phyloP scores from a whole-genome alignment of 345 rosid genomes.

The Brassica cretica region DNA sequence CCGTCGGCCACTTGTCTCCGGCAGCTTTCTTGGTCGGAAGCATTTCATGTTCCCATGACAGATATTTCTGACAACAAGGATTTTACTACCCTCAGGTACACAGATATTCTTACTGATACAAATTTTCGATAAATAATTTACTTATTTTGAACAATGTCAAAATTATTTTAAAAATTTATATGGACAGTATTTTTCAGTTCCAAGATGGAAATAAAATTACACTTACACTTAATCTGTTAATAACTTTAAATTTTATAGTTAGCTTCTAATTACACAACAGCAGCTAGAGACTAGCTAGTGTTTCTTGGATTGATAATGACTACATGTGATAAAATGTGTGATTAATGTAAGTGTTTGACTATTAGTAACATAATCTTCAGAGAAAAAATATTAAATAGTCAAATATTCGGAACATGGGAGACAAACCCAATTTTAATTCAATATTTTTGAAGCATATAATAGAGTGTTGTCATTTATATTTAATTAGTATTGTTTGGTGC shows the following conservation, averaged over 20 bases:
- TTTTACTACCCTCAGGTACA: constrained; percentile 52
- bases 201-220: background rate
- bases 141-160: background rate
- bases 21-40: constrained; percentile 94
- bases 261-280: constrained; percentile 1
- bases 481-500: background rate
- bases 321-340: background rate
- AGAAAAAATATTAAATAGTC: background rate
- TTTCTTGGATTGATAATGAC: background rate
- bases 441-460: constrained; percentile 24
- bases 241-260: background rate
- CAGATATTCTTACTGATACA: background rate
- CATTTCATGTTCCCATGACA: constrained; percentile 83
- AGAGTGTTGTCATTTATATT: constrained; percentile 8
- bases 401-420: constrained; percentile 34
- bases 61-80: constrained; percentile 51
- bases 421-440: constrained; percentile 1
- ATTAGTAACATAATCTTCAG: background rate
- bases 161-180: background rate
- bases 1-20: constrained; percentile 71
- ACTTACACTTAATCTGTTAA: background rate
- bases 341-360: constrained; percentile 21
- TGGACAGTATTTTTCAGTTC: background rate
- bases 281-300: background rate
- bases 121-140: background rate